Base-by-base conservation (phyloP, 176 grass and related monocot species). In the Coix lacrymajobi region DNA sequence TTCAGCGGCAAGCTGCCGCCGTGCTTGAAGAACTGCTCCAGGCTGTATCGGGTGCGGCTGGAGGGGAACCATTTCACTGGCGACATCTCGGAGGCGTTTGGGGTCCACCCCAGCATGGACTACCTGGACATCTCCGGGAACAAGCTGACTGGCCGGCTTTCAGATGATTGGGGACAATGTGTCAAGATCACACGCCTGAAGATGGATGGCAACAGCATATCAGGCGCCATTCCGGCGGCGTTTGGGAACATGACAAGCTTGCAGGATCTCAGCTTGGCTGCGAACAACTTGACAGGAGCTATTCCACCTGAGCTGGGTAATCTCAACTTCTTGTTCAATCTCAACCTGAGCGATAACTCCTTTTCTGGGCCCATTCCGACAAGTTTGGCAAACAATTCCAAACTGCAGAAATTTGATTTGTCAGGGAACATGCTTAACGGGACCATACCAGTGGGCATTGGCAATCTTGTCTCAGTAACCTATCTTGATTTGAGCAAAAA, bases 401-500 rank as follows among this genome's bases (percentile, higher is more conserved):
- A 78, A 19, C 68, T 99, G 28, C 48, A 78, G 67, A 26, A 6
- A 36, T 1, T 97, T 14, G 95, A 98, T 93, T 81, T 95, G 41
- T 93, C 92, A 19, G 82, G 31, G 37, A 98, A 98, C 80, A 71
- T 67, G 32, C 79, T 98, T 52, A 66, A 19, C 2, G 90, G 95
- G 44, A 31, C 8, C 5, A 84, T 95, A 58, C 81, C 90, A 8
- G 48, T 46, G 3, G 7, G 36, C 52, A 83, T 98, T 52, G 72
- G 79, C 40, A 86, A 86, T 62, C 75, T 91, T 43, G 0, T 43
- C 1, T 5, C 7, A 43, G 84, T 98, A 28, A 33, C 38, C n/a
- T 79, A 66, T 73, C 84, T 98, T 49, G 95, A 95, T 90, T 56
- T 98, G 71, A 91, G 85, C 86, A 87, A 89, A 73, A 98, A 98